Percentiles rank a stretch among this genome's conserved stretches.
These are phyloP conservation scores for Chalciporus pseudorubinellus DNA, from an alignment of 768 basidiomycete genomes.

Conservation along the genomic window DNA sequence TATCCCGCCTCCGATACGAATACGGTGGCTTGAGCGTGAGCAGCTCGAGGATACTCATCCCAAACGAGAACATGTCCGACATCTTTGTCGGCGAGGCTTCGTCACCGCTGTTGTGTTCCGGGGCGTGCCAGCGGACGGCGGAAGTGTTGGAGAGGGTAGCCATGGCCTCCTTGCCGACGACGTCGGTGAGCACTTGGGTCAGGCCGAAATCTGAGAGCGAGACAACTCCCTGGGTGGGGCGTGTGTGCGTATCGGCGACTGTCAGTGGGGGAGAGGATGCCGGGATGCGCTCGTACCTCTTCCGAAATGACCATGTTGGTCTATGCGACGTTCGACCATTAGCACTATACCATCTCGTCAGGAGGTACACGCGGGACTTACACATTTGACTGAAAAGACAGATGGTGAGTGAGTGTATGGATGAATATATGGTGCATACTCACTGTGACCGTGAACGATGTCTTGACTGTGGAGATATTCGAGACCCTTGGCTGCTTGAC, in stretches of 20 bases:
- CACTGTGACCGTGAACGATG: conserved; percentile 61
- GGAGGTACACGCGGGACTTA: conserved; percentile 32
- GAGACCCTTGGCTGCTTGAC: conserved; percentile 54
- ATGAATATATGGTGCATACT: conserved; percentile 22
- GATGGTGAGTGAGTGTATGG: conserved; percentile 2
- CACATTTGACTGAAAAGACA: conserved; percentile 52
- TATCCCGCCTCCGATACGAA: conserved; percentile 47
- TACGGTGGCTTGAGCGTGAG: conserved; percentile 53
- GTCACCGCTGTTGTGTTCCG: conserved; percentile 52
- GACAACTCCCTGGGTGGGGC: conserved; percentile 46
- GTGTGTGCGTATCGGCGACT: background rate
- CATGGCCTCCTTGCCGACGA: conserved; percentile 48
- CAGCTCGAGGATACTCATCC: conserved; percentile 60
- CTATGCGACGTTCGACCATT: conserved; percentile 28
- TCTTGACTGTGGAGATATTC: conserved; percentile 52
- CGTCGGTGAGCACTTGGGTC: conserved; percentile 57
- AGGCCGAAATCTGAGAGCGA: conserved; percentile 65
- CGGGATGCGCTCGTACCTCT: conserved; percentile 33
- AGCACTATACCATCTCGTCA: background rate
- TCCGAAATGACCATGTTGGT: conserved; percentile 57
- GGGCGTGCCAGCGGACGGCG: conserved; percentile 59
- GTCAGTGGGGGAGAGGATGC: background rate
- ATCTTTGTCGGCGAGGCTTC: conserved; percentile 41
- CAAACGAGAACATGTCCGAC: conserved; percentile 57
- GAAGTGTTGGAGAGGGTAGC: conserved; percentile 45